A percentile compares a stretch with the other conserved stretches of the same genome.
phyloP scores from a whole-genome alignment of 441 rosid species.

The Populus trichocarpa region DNA sequence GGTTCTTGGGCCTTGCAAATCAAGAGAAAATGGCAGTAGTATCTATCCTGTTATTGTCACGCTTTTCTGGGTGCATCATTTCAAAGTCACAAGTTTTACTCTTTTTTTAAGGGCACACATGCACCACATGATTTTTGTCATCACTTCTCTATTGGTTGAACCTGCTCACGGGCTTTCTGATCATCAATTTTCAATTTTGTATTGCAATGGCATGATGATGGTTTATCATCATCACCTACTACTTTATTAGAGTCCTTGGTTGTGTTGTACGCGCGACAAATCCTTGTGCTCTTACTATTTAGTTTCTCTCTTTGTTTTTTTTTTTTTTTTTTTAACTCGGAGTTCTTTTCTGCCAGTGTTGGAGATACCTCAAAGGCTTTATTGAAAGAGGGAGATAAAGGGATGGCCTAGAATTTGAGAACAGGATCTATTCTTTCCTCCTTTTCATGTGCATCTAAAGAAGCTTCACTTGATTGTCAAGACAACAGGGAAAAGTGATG shows the following conservation, averaged over 20 bases:
- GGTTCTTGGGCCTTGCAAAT: not conserved
- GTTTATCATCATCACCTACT: no score
- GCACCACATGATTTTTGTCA: constrained; percentile 26
- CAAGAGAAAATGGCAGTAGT: not conserved
- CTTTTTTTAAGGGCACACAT: constrained; percentile 4
- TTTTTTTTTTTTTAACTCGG: not conserved
- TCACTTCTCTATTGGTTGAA: constrained; percentile 4
- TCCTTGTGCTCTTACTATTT: no score
- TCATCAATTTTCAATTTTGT: not conserved
- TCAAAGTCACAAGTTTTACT: not conserved
- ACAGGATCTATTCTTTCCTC: constrained; percentile 26
- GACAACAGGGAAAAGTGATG: not conserved
- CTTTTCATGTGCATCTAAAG: constrained; percentile 30
- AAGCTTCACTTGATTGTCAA: constrained; percentile 15
- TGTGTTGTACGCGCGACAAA: not conserved
- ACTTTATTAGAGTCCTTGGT: not conserved
- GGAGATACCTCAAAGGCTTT: constrained; percentile 28
- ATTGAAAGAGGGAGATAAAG: constrained; percentile 18
- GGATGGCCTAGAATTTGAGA: constrained; percentile 27
- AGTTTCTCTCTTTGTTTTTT: not conserved
- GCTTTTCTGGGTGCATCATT: not conserved
- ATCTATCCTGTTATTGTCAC: constrained; percentile 11
- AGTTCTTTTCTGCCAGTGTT: constrained; percentile 7
- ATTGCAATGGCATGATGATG: not conserved
- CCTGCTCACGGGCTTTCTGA: not conserved